Base-by-base conservation (phyloP, 805 yeast species). In the Scheffersomyces spartinae region DNA sequence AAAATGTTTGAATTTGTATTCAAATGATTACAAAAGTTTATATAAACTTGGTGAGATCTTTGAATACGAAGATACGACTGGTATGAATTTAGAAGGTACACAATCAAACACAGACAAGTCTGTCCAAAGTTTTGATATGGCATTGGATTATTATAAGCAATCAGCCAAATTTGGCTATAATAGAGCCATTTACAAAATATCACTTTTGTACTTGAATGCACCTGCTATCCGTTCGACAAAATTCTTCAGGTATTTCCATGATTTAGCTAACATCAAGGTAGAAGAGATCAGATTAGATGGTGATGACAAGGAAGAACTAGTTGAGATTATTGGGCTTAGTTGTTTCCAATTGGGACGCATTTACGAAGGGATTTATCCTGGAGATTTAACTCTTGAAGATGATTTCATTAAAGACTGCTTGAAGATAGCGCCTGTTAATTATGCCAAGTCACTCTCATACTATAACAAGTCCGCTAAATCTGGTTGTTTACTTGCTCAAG, bases 341-440 rank as follows among this genome's bases (percentile, higher is more conserved):
- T 48, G 50, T 25, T 58, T 40, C 40, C 61, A 61, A 35, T 40
- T 61, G 29, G 67, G 64, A 3, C 48, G 48, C 27, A 47, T 61
- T 20, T 56, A 57, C 34, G 67, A 61, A 40, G 67, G 67, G 1
- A 47, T 56, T 8, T 61, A 60, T 34, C 65, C 67, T 5, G 64
- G 63, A 4, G 63, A 58, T 32, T 43, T 60, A 24, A 31, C 45
- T 4, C 31, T 47, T 4, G 58, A 55, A 3, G 59, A 54, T 32
- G 54, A 43, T 16, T 61, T 61, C 30, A 42, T 59, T 21, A 34
- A 34, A 23, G 41, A 45, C 24, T 45, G 57, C 3, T 37, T 58
- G 21, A 52, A 53, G 29, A 30, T 46, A 19, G 58, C 58, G 1
- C 66, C 66, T 0, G 62, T 61, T n/a, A 55, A 51, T 32, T 58